Evolutionary conservation across 1,284 basidiomycete species (phyloP).

Genomic region (Boletellus dicymbophilus): DNA sequence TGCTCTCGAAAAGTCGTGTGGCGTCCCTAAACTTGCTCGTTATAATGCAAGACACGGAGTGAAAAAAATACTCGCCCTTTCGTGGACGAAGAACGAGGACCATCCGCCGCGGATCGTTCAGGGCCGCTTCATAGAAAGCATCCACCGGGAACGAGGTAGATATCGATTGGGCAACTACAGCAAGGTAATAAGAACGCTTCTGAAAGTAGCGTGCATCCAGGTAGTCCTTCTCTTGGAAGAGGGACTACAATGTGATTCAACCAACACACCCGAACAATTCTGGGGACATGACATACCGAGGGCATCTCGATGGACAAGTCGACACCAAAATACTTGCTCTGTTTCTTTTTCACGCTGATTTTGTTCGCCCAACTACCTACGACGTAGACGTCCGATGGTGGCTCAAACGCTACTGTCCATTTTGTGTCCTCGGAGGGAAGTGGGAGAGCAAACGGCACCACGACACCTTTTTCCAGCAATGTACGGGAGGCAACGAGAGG

Average conservation of each 20-base stretch:
- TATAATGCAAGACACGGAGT: constrained; percentile 18
- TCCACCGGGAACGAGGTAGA: constrained; percentile 52
- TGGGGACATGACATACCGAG: constrained; percentile 49
- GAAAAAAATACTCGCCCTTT: constrained; percentile 45
- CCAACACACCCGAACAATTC: neutral
- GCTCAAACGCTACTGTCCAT: constrained; percentile 76
- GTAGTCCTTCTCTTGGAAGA: constrained; percentile 97
- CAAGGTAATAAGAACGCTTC: constrained; percentile 91
- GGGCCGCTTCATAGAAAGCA: constrained; percentile 58
- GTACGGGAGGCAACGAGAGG: constrained; percentile 62
- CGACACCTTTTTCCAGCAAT: constrained; percentile 51
- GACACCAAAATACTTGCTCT: constrained; percentile 66
- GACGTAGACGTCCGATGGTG: constrained; percentile 64
- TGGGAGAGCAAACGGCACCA: constrained; percentile 67
- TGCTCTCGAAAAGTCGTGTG: constrained; percentile 68
- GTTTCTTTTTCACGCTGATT: constrained; percentile 65
- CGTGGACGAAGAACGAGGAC: constrained; percentile 63
- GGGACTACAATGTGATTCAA: constrained; percentile 40
- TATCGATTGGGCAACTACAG: constrained; percentile 74
- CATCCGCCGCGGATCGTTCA: constrained; percentile 69
- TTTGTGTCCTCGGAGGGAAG: constrained; percentile 69
- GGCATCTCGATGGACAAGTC: constrained; percentile 92
- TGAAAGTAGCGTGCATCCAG: constrained; percentile 90
- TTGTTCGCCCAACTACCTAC: constrained; percentile 80
- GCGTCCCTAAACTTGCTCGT: constrained; percentile 42